Evolutionary conservation across 139 green algal species (phyloP).

Genomic region (Zygnema cylindricum): DNA sequence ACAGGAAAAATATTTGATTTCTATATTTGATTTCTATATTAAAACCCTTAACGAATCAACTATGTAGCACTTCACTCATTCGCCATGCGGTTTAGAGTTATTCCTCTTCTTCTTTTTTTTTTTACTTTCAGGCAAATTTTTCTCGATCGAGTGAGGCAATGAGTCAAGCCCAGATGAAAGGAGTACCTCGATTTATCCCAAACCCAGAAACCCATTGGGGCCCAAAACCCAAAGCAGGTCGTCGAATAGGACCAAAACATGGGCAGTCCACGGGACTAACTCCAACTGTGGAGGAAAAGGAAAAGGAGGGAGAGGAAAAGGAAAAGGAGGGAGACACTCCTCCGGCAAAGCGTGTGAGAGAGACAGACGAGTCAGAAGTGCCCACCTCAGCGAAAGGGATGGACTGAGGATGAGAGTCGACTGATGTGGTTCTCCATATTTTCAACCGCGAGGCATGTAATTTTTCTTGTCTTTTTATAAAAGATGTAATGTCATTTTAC

Average conservation of each 20-base stretch:
- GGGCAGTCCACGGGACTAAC: neutral
- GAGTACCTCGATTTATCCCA: conserved; percentile 73
- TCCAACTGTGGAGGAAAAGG: neutral
- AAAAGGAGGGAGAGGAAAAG: neutral
- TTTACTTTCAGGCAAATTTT: conserved; percentile 61
- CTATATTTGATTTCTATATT: too few relatives aligned
- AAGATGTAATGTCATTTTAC: too few relatives aligned
- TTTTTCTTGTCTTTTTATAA: too few relatives aligned
- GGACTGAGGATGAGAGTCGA: too few relatives aligned
- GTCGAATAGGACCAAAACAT: conserved; percentile 47
- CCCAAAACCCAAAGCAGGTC: conserved; percentile 74
- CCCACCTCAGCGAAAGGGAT: too few relatives aligned
- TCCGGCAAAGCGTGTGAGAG: neutral
- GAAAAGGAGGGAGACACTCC: neutral
- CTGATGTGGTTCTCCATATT: too few relatives aligned
- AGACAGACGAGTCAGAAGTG: neutral
- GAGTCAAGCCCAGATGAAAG: conserved; percentile 65
- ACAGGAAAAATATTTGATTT: too few relatives aligned
- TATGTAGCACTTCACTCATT: too few relatives aligned
- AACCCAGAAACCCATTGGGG: conserved; percentile 93
- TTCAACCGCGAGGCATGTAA: too few relatives aligned
- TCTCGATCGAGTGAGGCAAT: conserved; percentile 44
- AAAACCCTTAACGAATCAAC: too few relatives aligned
- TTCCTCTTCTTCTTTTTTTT: too few relatives aligned
- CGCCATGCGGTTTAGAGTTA: too few relatives aligned